phyloP scores from a whole-genome alignment of 2,329 filamentous ascomycete species.

The Diaporthe sp. region DNA sequence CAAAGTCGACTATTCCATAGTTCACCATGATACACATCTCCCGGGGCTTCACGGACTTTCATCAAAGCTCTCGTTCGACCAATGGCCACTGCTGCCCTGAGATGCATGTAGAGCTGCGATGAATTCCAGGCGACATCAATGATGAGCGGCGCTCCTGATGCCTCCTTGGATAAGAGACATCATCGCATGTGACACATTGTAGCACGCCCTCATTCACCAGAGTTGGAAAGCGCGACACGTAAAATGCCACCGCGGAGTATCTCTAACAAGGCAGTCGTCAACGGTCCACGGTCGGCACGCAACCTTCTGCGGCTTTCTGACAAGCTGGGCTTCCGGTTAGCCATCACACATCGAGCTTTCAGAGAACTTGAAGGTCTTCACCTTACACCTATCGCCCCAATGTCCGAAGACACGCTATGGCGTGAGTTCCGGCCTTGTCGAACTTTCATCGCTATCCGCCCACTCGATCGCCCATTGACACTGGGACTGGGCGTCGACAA shows the following conservation, averaged over 20 bases:
- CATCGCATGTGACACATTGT: not conserved
- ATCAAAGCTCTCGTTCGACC: not conserved
- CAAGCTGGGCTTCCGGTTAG: not conserved
- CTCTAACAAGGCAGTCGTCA: not conserved
- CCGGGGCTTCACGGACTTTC: not conserved
- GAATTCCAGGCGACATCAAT: not conserved
- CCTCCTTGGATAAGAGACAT: not conserved
- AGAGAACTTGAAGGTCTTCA: not conserved
- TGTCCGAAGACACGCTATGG: too few species aligned
- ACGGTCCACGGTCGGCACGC: not conserved
- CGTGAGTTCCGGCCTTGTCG: not conserved
- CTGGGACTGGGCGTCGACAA: not conserved
- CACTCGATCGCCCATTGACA: not conserved
- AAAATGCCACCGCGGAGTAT: not conserved
- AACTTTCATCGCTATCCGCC: too few species aligned
- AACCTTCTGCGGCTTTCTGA: not conserved
- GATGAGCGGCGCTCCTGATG: not conserved
- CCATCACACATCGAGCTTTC: not conserved
- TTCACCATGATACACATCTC: not conserved
- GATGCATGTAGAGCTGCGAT: not conserved
- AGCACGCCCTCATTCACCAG: not conserved
- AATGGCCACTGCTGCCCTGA: not conserved
- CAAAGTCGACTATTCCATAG: not conserved
- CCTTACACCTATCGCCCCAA: not conserved
- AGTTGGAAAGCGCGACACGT: constrained; percentile 13